Evolutionary conservation across 208 protist species (phyloP).

Genomic region (Polymyxa betae): DNA sequence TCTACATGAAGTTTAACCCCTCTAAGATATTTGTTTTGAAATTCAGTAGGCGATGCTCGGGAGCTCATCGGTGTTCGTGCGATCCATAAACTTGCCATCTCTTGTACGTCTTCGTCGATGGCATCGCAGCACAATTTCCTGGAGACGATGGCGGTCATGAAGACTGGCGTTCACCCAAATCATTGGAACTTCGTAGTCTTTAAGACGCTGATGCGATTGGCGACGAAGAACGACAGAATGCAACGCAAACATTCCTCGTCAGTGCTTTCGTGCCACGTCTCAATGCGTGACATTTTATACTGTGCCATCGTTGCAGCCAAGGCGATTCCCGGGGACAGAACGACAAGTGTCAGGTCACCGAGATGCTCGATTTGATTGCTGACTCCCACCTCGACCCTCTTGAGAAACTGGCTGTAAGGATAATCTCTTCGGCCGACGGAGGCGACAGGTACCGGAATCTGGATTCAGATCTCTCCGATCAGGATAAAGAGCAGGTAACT

Average conservation of each 20-base stretch:
- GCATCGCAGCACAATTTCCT: slow-evolving; percentile 1
- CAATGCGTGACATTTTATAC: not conserved
- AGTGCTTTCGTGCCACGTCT: not conserved
- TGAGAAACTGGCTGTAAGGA: not conserved
- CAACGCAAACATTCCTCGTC: not conserved
- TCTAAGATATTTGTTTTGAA: not conserved
- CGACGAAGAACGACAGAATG: not conserved
- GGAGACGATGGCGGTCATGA: not conserved
- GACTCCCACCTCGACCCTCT: not conserved
- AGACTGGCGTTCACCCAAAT: not conserved
- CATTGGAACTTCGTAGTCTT: slow-evolving; percentile 14
- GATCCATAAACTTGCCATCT: not conserved
- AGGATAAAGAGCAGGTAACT: no score
- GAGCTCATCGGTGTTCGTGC: not conserved
- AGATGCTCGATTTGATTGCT: slow-evolving; percentile 4
- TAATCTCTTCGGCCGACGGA: not conserved
- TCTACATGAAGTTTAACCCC: not conserved
- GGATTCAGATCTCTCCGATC: no score
- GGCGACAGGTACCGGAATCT: not conserved
- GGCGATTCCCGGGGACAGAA: not conserved
- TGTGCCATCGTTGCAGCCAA: not conserved
- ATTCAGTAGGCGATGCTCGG: not conserved
- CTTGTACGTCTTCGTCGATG: slow-evolving; percentile 5
- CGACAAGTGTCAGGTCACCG: not conserved
- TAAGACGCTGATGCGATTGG: slow-evolving; percentile 2